Base-by-base conservation (phyloP, 257 asterid species). In the Haberlea rhodopensis region DNA sequence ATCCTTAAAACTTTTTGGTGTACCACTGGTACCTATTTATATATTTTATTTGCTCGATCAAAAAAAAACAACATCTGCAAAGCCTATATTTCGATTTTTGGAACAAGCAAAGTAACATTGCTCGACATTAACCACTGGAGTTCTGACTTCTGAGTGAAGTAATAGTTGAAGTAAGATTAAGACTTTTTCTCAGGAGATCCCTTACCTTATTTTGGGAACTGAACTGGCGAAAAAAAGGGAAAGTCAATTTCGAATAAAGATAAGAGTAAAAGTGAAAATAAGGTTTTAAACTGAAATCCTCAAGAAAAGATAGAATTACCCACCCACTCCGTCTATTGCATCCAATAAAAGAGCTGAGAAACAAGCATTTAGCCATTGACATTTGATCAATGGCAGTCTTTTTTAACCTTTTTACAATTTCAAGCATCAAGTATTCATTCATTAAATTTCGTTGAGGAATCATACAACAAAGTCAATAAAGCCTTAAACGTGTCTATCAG, bases 231-330 rank as follows among this genome's bases (percentile, higher is more conserved):
- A 25, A 8, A 8, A 9, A 52, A 21, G 18, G 66, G 46, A 25
- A 48, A 43, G 34, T 45, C 43, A 23, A 62, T 24, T 48, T 24
- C 11, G 52, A 54, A 37, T 27, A 56, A 57, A 46, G n/a, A n/a
- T n/a, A n/a, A n/a, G n/a, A 22, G 5, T 8, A 16, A 20, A 57
- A 58, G 45, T 48, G 51, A 26, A 48, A 64, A 61, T 29, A n/a
- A 54, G 28, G 51, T 57, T 18, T n/a, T n/a, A n/a, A 40, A 69
- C 65, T 64, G n/a, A 52, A 63, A 65, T 43, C 76, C 25, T 25
- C 43, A 43, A 40, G 19, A n/a, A 57, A 18, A 29, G 32, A 28
- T 19, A 18, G n/a, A n/a, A n/a, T n/a, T n/a, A n/a, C n/a, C 15
- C 16, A 58, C 37, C 34, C 18, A 28, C 26, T n/a, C n/a, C n/a